Evolutionary conservation across 2,329 filamentous ascomycete species (phyloP).

Genomic region (Colletotrichum higginsianum): DNA sequence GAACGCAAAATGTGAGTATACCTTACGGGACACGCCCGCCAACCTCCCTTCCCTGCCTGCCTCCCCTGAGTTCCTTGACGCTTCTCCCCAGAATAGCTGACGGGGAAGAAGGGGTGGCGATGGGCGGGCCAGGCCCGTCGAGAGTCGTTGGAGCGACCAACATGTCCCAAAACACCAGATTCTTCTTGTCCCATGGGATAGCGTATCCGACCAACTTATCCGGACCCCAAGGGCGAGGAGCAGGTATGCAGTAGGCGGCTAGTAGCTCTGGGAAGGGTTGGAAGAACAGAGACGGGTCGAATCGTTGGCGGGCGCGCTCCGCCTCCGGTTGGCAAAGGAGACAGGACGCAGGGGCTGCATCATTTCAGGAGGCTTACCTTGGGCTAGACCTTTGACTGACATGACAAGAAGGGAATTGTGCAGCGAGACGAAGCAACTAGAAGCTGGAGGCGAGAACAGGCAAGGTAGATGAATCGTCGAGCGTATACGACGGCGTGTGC

Average conservation of each 20-base stretch:
- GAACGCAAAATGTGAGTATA: slow-evolving; percentile 35
- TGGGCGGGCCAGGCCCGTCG: slow-evolving; percentile 21
- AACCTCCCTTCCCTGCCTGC: slow-evolving; percentile 30
- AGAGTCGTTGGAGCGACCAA: slow-evolving; percentile 33
- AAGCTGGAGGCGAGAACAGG: background rate
- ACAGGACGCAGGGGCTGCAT: slow-evolving; percentile 6
- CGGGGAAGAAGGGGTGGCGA: slow-evolving; percentile 24
- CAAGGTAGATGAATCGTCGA: slow-evolving; percentile 10
- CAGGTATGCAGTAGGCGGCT: slow-evolving; percentile 12
- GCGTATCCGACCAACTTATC: slow-evolving; percentile 8
- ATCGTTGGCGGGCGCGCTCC: slow-evolving; percentile 11
- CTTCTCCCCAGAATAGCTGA: slow-evolving; percentile 19
- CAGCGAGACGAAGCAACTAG: slow-evolving; percentile 12
- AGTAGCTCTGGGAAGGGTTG: slow-evolving; percentile 24
- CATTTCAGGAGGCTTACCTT: slow-evolving; percentile 13
- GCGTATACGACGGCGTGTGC: background rate
- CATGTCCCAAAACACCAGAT: slow-evolving; percentile 29
- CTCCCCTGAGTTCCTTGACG: slow-evolving; percentile 13
- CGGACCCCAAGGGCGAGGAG: slow-evolving; percentile 15
- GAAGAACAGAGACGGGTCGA: slow-evolving; percentile 29
- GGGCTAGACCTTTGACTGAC: slow-evolving; percentile 28
- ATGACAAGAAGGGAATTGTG: slow-evolving; percentile 20
- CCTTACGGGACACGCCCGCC: slow-evolving; percentile 33
- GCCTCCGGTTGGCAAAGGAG: slow-evolving; percentile 12
- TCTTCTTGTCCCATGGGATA: slow-evolving; percentile 8